Base-by-base conservation (phyloP, 2,329 filamentous ascomycete genomes). In the Hymenoscyphus linearis region DNA sequence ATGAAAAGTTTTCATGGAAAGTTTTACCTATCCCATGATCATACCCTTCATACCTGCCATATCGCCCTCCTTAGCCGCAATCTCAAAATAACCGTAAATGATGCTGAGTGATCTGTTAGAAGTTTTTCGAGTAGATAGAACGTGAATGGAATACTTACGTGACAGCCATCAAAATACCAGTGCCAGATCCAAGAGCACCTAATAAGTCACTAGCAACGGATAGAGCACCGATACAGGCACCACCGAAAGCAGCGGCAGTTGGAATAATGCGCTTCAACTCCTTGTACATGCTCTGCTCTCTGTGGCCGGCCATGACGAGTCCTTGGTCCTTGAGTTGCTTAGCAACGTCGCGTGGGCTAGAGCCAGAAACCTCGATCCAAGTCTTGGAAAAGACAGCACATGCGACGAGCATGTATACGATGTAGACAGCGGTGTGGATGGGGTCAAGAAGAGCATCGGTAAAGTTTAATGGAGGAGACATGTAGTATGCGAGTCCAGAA, bases 231-330 rank as follows among this genome's bases (percentile, higher is more conserved):
- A 99, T 99, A 83, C 93, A 98, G 69, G 95, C 95, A 84, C 95
- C 95, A 78, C 96, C 95, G 69, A 99, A 99, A 72, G 96, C 95
- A 67, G 95, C 95, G 65, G 95, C 96, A 64, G 95, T 98, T 66
- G 95, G 96, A 68, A 99, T 99, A 72, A 99, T 95, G 74, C 95
- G 90, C 90, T 99, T 99, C 67, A 99, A 86, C 81, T 99, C 95
- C 84, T 96, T 96, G 87, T 99, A 99, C 95, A 99, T 99, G 83
- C 90, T 96, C 85, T 98, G 93, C 78, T 99, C 96, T 80, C 95
- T 91, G 83, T 99, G 95, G 74, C 95, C 95, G 73, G 95, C 93
- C 96, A 99, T 99, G 70, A 99, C 93, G 62, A 99, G 88, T 76
- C 95, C 95, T 80, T 99, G 95, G 74, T 99, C 96, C 87, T 99